Evolutionary conservation across 2,329 filamentous ascomycete species (phyloP).

Genomic region (Dactylellina sp.): DNA sequence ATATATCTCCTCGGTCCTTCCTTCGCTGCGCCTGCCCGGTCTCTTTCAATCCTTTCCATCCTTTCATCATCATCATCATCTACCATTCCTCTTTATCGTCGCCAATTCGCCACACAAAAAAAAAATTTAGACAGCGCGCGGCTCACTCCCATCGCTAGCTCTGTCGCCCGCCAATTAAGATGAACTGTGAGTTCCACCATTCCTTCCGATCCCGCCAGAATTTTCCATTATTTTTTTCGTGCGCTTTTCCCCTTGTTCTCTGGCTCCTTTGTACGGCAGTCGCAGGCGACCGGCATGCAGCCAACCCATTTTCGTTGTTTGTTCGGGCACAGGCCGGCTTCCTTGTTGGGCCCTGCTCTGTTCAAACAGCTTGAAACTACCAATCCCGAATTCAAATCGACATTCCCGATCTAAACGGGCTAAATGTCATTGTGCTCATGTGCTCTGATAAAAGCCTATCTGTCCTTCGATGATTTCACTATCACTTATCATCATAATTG

Average conservation of each 20-base stretch:
- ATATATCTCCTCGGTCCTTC: constrained; percentile 3
- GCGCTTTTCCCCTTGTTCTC: constrained; percentile 10
- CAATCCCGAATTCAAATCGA: constrained; percentile 29
- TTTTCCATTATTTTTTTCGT: constrained; percentile 23
- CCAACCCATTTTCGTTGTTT: constrained; percentile 22
- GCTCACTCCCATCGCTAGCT: constrained; percentile 6
- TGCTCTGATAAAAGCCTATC: constrained; percentile 20
- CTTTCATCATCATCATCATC: constrained; percentile 1
- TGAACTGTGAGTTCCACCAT: constrained; percentile 37
- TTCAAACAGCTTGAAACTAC: constrained; percentile 4
- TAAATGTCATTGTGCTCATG: constrained; percentile 22
- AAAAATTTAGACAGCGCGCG: too few species aligned
- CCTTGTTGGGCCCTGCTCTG: neutral
- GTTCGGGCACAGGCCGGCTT: constrained; percentile 36
- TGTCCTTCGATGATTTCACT: constrained; percentile 1
- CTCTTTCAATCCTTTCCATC: constrained; percentile 9
- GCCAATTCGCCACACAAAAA: too few species aligned
- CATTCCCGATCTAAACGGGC: constrained; percentile 48
- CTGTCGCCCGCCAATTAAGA: constrained; percentile 14
- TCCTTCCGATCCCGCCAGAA: neutral
- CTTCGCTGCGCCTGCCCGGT: constrained; percentile 3
- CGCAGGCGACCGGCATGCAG: constrained; percentile 14
- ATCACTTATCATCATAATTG: constrained; percentile 42
- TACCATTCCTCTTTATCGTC: neutral
- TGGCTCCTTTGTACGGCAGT: too few species aligned